These are phyloP conservation scores for Pichia rugopelliculosa DNA, from an alignment of 805 yeast genomes.

Conservation along the genomic window DNA sequence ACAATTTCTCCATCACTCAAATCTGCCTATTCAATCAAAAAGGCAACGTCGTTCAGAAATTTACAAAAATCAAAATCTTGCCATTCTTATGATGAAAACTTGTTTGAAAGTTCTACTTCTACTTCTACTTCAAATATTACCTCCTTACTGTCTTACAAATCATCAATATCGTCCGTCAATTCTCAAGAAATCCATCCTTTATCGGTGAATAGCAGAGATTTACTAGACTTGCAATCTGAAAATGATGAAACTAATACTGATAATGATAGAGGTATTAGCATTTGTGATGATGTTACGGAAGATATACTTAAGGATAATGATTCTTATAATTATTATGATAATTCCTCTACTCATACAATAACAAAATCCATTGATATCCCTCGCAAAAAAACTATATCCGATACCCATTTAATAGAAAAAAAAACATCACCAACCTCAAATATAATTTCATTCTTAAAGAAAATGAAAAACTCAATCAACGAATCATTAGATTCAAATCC, in stretches of 20 bases:
- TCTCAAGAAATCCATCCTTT: neutral
- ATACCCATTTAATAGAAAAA: neutral
- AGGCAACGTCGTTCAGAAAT: slow-evolving; percentile 3
- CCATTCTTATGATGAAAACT: neutral
- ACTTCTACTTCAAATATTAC: neutral
- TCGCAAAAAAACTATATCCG: neutral
- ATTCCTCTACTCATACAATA: neutral
- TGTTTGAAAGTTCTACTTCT: neutral
- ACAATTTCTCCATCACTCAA: slow-evolving; percentile 6
- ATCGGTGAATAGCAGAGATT: neutral
- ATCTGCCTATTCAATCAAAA: slow-evolving; percentile 5
- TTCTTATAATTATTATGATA: neutral
- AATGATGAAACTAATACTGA: neutral
- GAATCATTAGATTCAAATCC: neutral
- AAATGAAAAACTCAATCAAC: neutral
- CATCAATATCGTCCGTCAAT: neutral
- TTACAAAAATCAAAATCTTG: neutral
- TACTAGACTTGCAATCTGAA: neutral
- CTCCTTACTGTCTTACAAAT: neutral
- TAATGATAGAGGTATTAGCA: too few relatives aligned
- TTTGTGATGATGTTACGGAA: neutral
- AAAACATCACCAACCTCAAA: neutral
- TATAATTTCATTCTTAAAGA: neutral
- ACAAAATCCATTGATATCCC: neutral
- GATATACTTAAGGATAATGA: neutral